Evolutionary conservation across 495 filamentous ascomycete genomes (phyloP), one percentile per base, ranked within the genome.

Genomic region (Penicillium antarcticum): DNA sequence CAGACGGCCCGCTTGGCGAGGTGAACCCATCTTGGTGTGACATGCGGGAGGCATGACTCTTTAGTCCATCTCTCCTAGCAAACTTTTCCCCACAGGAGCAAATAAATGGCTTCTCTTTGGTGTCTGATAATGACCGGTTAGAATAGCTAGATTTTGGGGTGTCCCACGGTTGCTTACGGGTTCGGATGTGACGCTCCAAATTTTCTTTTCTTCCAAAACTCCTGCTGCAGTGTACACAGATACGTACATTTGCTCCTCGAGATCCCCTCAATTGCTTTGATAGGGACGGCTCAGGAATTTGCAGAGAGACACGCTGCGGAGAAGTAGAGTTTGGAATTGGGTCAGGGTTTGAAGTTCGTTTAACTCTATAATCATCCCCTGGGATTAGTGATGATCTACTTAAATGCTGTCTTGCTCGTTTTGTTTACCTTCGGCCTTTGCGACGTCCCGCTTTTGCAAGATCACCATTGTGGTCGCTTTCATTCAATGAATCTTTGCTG

Each of bases 51-150:
- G n/a, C n/a, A n/a, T 80, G 77, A 42, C 77, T 70, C 53, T 77
- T 79, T 51, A 80, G 57, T 17, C 78, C 69, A 69, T 80, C 77
- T 38, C 75, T 70, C 39, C 77, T 70, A 44, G 77, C 76, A 56
- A 79, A 80, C 0, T 73, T 72, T 37, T 74, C 71, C 62, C 77
- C 77, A 68, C 77, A 80, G 60, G 73, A 75, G 56, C 77, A 80
- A 35, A 75, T 69, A 55, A 78, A 80, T 13, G 77, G 77, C 51
- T 80, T 80, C 57, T 80, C 77, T 45, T 77, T 78, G 29, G 77
- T 80, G 58, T 80, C 77, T 80, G 31, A 24, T 32, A 34, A n/a
- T 19, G 37, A 23, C 5, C 21, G 40, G 42, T 67, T 42, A 69
- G 54, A 37, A 35, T 51, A 23, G 5, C n/a, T 39, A 14, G 51